These are phyloP conservation scores for Carex parvula DNA, from an alignment of 176 grass and related monocot species.

Conservation along the genomic window DNA sequence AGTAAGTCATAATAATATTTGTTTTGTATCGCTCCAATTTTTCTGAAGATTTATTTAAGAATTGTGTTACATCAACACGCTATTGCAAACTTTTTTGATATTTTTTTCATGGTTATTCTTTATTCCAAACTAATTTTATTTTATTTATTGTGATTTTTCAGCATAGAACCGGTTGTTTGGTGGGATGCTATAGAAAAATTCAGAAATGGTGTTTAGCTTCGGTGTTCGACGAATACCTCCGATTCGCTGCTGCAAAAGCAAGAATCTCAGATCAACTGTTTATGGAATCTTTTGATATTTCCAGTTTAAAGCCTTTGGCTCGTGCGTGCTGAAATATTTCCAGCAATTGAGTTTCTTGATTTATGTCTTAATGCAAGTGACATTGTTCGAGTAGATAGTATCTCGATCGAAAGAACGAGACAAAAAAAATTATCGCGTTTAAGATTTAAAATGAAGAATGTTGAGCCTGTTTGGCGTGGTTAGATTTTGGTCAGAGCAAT, in stretches of 20 bases:
- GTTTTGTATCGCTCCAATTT: neutral
- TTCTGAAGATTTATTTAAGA: slow-evolving; percentile 8
- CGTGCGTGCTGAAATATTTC: slow-evolving; percentile 12
- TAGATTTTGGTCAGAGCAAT: neutral
- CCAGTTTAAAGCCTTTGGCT: slow-evolving; percentile 44
- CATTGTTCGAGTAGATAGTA: slow-evolving; percentile 22
- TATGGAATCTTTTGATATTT: slow-evolving; percentile 86
- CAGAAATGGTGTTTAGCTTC: slow-evolving; percentile 79
- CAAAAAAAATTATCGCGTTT: neutral
- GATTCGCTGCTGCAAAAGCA: slow-evolving; percentile 78
- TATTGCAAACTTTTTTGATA: neutral
- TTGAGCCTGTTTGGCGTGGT: neutral
- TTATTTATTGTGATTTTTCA: slow-evolving; percentile 28
- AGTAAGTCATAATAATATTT: slow-evolving; percentile 27
- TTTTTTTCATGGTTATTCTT: neutral
- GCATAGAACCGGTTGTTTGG: slow-evolving; percentile 88
- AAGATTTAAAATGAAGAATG: slow-evolving; percentile 17
- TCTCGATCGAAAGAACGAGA: neutral
- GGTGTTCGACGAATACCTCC: slow-evolving; percentile 75
- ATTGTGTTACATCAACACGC: neutral
- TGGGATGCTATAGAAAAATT: slow-evolving; percentile 78
- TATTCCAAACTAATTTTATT: neutral
- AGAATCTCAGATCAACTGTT: slow-evolving; percentile 69
- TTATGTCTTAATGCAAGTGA: slow-evolving; percentile 14
- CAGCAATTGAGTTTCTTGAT: slow-evolving; percentile 13